Evolutionary conservation across 2,329 filamentous ascomycete species (phyloP), one percentile per base, ranked within the genome.

Genomic region (Gliomastix tumulicola): DNA sequence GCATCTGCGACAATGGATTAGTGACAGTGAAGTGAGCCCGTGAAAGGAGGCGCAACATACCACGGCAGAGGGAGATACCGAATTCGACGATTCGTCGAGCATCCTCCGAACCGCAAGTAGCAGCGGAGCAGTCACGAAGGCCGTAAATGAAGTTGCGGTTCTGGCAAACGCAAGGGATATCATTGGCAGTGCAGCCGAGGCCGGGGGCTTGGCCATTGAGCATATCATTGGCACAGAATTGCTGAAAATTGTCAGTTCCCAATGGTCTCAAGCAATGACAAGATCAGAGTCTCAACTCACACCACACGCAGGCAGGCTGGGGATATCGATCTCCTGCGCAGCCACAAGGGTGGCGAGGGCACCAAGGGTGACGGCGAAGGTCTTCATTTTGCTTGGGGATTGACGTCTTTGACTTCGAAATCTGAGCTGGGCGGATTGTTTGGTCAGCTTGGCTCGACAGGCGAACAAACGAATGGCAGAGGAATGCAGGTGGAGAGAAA

Each of bases 311-410:
- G 71, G 63, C 35, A 76, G 66, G 38, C 57, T 54, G 39, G 54
- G 36, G 32, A 59, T 35, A 42, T 59, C 50, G 32, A 59, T 35
- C 42, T 59, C 50, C 51, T 72, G 68, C 28, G 63, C 67, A 15
- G 55, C 55, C 42, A 50, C 61, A 28, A 62, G 49, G 33, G 62
- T 56, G 44, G 60, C 60, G 38, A 68, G 49, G 44, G 62, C 51
- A 53, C 60, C 60, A 49, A 67, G 46, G 42, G 67, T 49, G 47
- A 71, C 47, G 46, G 66, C 44, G 40, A 59, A 51, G 38, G 60
- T 58, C 68, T 74, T 76, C 71, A 75, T 76, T 46, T 63, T 72
- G 62, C 51, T 37, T 44, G 36, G 47, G n/a, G n/a, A n/a, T n/a
- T n/a, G n/a, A n/a, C n/a, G n/a, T n/a, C n/a, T n/a, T n/a, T n/a